A percentile compares a stretch with the other conserved stretches of the same genome.
phyloP scores from a whole-genome alignment of 192 early-diverging fungal genomes.

The Coemansia sp. region DNA sequence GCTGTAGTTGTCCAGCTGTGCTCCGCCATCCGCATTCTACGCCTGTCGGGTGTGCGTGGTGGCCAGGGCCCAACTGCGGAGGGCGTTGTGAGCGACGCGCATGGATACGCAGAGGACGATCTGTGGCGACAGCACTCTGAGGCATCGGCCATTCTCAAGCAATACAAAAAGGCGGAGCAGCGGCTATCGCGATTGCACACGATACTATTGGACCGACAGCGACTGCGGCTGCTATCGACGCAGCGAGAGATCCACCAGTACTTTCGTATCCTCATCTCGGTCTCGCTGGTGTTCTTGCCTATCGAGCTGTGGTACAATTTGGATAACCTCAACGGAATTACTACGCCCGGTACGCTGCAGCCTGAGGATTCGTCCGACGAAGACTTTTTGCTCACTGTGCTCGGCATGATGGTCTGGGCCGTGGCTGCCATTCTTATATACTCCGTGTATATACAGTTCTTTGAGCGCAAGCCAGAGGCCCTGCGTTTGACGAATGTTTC shows the following conservation, averaged over 20 bases:
- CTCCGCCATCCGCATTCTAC: constrained; percentile 12
- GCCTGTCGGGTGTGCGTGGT: neutral
- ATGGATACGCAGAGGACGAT: constrained; percentile 6
- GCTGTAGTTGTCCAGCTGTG: constrained; percentile 34
- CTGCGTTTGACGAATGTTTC: constrained; percentile 16
- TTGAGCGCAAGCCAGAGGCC: constrained; percentile 31
- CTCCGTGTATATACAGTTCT: constrained; percentile 38
- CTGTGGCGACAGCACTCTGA: constrained; percentile 17
- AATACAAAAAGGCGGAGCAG: constrained; percentile 44
- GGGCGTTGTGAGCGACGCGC: constrained; percentile 9
- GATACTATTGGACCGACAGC: constrained; percentile 51
- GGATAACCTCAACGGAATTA: constrained; percentile 45
- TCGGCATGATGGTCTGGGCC: constrained; percentile 49
- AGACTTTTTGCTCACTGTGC: constrained; percentile 47
- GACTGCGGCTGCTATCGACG: constrained; percentile 34
- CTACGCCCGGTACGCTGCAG: constrained; percentile 45
- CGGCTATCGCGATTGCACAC: constrained; percentile 45
- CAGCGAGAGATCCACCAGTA: constrained; percentile 44
- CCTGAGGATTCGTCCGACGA: constrained; percentile 14
- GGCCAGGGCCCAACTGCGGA: neutral
- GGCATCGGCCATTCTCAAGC: constrained; percentile 2
- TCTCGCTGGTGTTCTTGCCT: constrained; percentile 45
- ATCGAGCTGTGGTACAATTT: constrained; percentile 50
- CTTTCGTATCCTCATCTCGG: constrained; percentile 45
- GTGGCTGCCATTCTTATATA: constrained; percentile 31